Evolutionary conservation across 225 moss, liverwort and hornwort species (phyloP).

Genomic region (Takakia lepidozioides): DNA sequence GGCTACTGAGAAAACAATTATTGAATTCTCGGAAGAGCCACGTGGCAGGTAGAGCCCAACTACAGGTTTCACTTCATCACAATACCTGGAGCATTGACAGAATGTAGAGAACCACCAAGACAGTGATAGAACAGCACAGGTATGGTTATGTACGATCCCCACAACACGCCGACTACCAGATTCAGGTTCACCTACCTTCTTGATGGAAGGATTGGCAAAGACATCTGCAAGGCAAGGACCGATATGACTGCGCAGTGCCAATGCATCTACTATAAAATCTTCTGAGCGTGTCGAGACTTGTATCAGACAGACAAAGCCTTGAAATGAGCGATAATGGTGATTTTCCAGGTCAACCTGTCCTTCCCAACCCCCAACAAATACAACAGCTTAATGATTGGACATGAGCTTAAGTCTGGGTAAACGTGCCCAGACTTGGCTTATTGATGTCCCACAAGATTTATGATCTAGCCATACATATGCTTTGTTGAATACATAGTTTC

Average conservation of each 20-base stretch:
- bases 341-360: slow-evolving; percentile 88
- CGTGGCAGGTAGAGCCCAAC: too few relatives aligned
- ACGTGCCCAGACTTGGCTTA: too few relatives aligned
- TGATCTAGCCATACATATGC: too few relatives aligned
- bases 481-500: too few relatives aligned
- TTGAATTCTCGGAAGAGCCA: too few relatives aligned
- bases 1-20: too few relatives aligned
- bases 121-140: too few relatives aligned
- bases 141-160: too few relatives aligned
- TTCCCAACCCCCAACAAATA: slow-evolving; percentile 7
- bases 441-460: too few relatives aligned
- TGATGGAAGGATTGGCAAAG: slow-evolving; percentile 59
- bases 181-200: slow-evolving; percentile 53
- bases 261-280: slow-evolving; percentile 87
- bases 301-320: slow-evolving; percentile 97
- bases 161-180: too few relatives aligned
- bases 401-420: not conserved
- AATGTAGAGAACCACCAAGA: too few relatives aligned
- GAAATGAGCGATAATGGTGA: slow-evolving; percentile 96
- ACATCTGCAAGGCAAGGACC: slow-evolving; percentile 60
- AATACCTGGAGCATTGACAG: not conserved
- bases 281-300: slow-evolving; percentile 92
- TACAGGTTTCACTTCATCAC: not conserved
- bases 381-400: not conserved
- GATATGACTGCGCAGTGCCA: slow-evolving; percentile 79